Conservation (phyloP, 495 filamentous ascomycete genomes). For the Sporormia fimetaria region DNA sequence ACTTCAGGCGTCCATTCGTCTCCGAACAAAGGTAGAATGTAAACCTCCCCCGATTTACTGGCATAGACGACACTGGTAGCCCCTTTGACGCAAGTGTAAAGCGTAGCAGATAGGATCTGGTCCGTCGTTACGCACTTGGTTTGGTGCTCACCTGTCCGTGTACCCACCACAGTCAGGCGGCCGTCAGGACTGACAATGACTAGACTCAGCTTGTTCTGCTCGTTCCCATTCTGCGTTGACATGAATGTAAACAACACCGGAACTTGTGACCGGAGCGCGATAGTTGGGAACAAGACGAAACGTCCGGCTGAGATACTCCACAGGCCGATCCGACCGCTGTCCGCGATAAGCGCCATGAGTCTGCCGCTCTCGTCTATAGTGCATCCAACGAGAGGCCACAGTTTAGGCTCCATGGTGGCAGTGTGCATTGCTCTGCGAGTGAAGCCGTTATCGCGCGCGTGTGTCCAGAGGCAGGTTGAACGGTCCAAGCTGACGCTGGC, state of each 20-base stretch:
- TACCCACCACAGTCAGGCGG: conserved; percentile 41
- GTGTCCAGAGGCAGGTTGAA: conserved; percentile 45
- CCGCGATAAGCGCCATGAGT: conserved; percentile 53
- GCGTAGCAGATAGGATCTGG: conserved; percentile 5
- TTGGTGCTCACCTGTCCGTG: conserved; percentile 15
- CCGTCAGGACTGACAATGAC: conserved; percentile 50
- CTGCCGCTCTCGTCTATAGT: conserved; percentile 48
- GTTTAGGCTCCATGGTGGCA: conserved; percentile 27
- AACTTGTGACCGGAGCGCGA: conserved; percentile 42
- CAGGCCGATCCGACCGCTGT: conserved; percentile 41
- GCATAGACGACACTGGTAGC: conserved; percentile 11
- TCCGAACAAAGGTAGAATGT: conserved; percentile 38
- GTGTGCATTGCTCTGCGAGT: conserved; percentile 31
- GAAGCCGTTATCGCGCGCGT: conserved; percentile 30
- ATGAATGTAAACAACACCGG: conserved; percentile 50
- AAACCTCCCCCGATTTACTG: conserved; percentile 26
- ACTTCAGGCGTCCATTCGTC: conserved; percentile 28
- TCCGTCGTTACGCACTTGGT: conserved; percentile 23
- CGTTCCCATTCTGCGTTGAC: conserved; percentile 10
- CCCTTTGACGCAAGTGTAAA: conserved; percentile 12
- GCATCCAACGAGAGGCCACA: conserved; percentile 49
- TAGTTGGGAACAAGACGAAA: conserved; percentile 38
- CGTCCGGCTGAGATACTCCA: conserved; percentile 45
- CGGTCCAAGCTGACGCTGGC: conserved; percentile 58
- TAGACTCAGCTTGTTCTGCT: conserved; percentile 28